These are phyloP conservation scores for Stemphylium vesicarium DNA, from an alignment of 2,329 filamentous ascomycete species.

Conservation along the genomic window DNA sequence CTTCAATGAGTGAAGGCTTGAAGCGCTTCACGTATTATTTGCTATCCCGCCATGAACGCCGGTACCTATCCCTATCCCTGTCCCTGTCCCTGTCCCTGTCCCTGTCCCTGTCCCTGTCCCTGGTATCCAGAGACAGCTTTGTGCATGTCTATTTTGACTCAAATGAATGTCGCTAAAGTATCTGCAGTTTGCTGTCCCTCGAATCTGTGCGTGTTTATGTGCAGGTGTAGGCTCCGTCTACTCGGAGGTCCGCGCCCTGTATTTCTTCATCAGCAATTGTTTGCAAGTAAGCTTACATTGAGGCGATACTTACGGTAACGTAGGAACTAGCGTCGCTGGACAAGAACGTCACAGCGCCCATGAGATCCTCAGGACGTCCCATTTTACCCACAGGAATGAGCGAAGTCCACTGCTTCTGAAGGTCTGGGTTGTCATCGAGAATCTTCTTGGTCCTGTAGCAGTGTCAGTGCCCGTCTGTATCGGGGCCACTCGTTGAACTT, in stretches of 20 bases:
- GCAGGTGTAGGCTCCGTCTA: constrained; percentile 89
- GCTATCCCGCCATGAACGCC: background rate
- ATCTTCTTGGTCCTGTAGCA: constrained; percentile 84
- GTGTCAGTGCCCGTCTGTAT: constrained; percentile 17
- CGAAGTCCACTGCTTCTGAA: constrained; percentile 88
- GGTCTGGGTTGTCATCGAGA: constrained; percentile 87
- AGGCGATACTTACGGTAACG: constrained; percentile 38
- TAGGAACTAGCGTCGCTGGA: constrained; percentile 71
- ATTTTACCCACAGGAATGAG: constrained; percentile 93
- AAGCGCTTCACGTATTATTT: background rate
- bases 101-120: background rate
- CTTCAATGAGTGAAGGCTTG: background rate
- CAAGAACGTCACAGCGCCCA: constrained; percentile 89
- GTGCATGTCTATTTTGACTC: background rate
- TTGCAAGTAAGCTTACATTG: background rate
- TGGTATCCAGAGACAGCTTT: background rate
- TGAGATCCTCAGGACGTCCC: constrained; percentile 88
- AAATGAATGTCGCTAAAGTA: background rate
- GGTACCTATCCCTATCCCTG: background rate
- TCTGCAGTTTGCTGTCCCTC: background rate
- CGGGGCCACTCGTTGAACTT: constrained; percentile 50
- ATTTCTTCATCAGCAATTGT: constrained; percentile 32
- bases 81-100: background rate
- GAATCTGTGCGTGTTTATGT: constrained; percentile 54
- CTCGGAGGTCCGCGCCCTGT: constrained; percentile 73